phyloP scores from a whole-genome alignment of 768 basidiomycete genomes.

The Podaxis carcinomalis region DNA sequence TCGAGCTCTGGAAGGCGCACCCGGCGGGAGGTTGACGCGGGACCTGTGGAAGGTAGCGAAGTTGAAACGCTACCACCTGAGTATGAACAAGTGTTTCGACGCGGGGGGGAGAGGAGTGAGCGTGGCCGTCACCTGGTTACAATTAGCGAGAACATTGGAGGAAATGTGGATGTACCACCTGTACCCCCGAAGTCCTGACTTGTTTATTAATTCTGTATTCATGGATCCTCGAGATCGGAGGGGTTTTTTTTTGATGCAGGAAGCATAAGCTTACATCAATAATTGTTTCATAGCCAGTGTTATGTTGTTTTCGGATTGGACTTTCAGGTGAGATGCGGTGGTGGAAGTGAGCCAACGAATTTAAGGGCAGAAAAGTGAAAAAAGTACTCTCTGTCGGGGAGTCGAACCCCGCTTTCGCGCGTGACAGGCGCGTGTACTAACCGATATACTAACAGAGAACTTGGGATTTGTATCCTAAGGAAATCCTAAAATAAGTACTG shows the following conservation, averaged over 20 bases:
- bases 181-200: too few relatives aligned
- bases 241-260: too few relatives aligned
- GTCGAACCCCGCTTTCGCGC: constrained; percentile 19
- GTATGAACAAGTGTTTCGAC: constrained; percentile 23
- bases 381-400: constrained; percentile 15
- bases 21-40: constrained; percentile 22
- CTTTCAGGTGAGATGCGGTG: too few relatives aligned
- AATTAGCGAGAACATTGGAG: neutral
- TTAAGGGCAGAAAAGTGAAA: too few relatives aligned
- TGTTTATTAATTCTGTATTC: too few relatives aligned
- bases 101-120: neutral
- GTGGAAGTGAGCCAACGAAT: too few relatives aligned
- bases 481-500: too few relatives aligned
- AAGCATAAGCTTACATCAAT: too few relatives aligned
- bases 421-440: constrained; percentile 13
- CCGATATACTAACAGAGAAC: constrained; percentile 12
- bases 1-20: neutral
- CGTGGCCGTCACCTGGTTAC: neutral
- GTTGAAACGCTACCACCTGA: constrained; percentile 24
- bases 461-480: too few relatives aligned
- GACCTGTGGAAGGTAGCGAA: constrained; percentile 17
- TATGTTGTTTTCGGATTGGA: too few relatives aligned
- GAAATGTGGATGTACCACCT: neutral
- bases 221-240: too few relatives aligned
- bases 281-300: too few relatives aligned